Evolutionary conservation across 108 stramenopile species (phyloP).

Genomic region (Pseudonitzschia pungens): DNA sequence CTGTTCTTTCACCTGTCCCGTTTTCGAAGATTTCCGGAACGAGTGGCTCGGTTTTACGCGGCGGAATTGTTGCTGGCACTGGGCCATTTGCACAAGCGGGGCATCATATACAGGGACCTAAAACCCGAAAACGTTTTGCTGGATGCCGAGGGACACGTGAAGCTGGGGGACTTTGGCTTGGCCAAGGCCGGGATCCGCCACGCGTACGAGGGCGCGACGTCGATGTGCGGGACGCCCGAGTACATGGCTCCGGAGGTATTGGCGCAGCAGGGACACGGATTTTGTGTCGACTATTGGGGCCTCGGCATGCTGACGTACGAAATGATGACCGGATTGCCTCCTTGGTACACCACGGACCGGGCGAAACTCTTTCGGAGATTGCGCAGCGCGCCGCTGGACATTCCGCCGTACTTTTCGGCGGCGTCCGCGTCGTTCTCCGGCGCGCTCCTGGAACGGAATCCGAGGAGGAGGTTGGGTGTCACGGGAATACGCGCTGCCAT

Average conservation of each 20-base stretch:
- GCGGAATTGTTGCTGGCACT: constrained; percentile 92
- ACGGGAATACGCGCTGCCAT: constrained; percentile 76
- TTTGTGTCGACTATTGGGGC: constrained; percentile 94
- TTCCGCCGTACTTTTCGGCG: constrained; percentile 72
- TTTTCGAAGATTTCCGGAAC: constrained; percentile 90
- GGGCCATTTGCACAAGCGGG: constrained; percentile 82
- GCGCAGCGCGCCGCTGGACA: constrained; percentile 74
- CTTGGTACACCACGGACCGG: constrained; percentile 97
- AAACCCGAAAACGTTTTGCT: constrained; percentile 91
- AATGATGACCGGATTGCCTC: constrained; percentile 98
- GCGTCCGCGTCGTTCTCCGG: constrained; percentile 61
- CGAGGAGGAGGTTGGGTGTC: constrained; percentile 69
- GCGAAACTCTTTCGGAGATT: constrained; percentile 92
- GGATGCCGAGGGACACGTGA: constrained; percentile 90
- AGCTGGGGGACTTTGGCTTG: constrained; percentile 90
- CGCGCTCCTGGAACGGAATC: constrained; percentile 78
- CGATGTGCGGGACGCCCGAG: constrained; percentile 98
- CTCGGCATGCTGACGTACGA: constrained; percentile 95
- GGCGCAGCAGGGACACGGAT: constrained; percentile 78
- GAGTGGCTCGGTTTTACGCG: constrained; percentile 90
- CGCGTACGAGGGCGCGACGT: constrained; percentile 86
- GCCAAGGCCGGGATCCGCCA: constrained; percentile 82
- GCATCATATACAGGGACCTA: constrained; percentile 88
- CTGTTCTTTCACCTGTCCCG: constrained; percentile 96
- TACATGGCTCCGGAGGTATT: constrained; percentile 98